phyloP scores from a whole-genome alignment of 2,329 filamentous ascomycete genomes.

The Talaromyces pinophilus region DNA sequence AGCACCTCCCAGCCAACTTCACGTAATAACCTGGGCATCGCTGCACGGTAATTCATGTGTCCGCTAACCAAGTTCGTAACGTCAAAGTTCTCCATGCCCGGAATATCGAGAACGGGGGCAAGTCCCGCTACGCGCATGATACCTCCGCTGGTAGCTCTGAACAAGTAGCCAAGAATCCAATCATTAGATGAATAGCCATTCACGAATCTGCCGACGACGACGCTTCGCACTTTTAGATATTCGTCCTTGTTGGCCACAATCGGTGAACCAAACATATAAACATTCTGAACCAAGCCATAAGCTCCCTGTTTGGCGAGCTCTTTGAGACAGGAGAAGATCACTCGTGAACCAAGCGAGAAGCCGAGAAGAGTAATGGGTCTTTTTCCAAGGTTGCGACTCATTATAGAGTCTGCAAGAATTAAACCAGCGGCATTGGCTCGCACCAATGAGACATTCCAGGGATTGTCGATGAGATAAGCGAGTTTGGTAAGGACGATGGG shows the following conservation, averaged over 20 bases:
- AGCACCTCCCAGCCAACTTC: slow-evolving; percentile 90
- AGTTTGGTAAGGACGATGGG: slow-evolving; percentile 91
- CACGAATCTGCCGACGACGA: slow-evolving; percentile 88
- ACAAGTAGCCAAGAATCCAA: slow-evolving; percentile 95
- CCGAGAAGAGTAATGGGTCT: slow-evolving; percentile 90
- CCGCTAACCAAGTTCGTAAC: slow-evolving; percentile 82
- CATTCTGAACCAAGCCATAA: slow-evolving; percentile 87
- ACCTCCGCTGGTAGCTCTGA: slow-evolving; percentile 88
- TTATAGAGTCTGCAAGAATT: slow-evolving; percentile 90
- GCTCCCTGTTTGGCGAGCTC: slow-evolving; percentile 84
- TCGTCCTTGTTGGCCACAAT: slow-evolving; percentile 91
- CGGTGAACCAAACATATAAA: slow-evolving; percentile 90
- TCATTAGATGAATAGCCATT: slow-evolving; percentile 94
- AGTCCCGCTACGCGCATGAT: slow-evolving; percentile 87
- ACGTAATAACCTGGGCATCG: slow-evolving; percentile 84
- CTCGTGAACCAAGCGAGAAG: slow-evolving; percentile 86
- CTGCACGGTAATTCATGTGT: slow-evolving; percentile 93
- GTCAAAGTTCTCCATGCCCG: slow-evolving; percentile 84
- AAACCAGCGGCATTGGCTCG: slow-evolving; percentile 84
- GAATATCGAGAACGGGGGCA: slow-evolving; percentile 71
- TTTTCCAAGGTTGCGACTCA: slow-evolving; percentile 86
- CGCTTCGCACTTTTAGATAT: slow-evolving; percentile 74
- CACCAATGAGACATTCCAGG: slow-evolving; percentile 94
- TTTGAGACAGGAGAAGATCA: slow-evolving; percentile 88
- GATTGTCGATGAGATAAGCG: slow-evolving; percentile 95